phyloP scores from a whole-genome alignment of 352 stramenopile genomes.

The Lagenidium sp. region DNA sequence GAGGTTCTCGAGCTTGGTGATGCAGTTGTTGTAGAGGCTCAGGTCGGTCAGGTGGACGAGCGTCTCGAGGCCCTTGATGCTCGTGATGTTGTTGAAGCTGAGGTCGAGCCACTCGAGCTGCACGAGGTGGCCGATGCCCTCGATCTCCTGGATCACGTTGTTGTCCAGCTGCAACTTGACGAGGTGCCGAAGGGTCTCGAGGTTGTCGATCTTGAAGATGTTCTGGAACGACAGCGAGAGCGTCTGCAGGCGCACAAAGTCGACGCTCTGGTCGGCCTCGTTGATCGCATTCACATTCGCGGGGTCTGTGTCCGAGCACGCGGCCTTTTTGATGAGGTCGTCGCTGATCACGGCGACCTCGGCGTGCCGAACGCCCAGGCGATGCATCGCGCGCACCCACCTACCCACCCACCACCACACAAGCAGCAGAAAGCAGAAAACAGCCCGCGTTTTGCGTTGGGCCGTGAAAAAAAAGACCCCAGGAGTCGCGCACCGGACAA shows the following conservation, averaged over 20 bases:
- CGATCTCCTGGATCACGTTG: conserved; percentile 91
- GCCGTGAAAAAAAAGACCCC: too few relatives aligned
- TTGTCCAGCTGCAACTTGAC: conserved; percentile 93
- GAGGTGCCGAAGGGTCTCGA: conserved; percentile 84
- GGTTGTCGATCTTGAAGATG: conserved; percentile 92
- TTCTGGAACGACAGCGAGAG: conserved; percentile 91
- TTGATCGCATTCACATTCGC: conserved; percentile 68
- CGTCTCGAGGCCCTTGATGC: conserved; percentile 87
- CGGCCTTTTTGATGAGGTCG: conserved; percentile 64
- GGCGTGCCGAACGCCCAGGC: conserved; percentile 56
- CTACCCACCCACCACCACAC: too few relatives aligned
- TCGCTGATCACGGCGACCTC: conserved; percentile 78
- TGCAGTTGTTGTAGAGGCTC: conserved; percentile 92
- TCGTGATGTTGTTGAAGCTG: conserved; percentile 92
- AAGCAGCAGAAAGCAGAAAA: too few relatives aligned
- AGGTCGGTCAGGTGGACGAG: conserved; percentile 88
- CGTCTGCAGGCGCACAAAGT: conserved; percentile 66
- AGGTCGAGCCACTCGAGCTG: conserved; percentile 92
- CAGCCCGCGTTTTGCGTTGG: background rate
- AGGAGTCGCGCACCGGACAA: too few relatives aligned
- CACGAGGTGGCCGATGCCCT: conserved; percentile 76
- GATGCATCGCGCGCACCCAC: too few relatives aligned
- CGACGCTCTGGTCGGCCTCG: conserved; percentile 44
- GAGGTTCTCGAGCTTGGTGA: conserved; percentile 88
- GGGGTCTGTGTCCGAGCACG: conserved; percentile 45